Conservation (phyloP, 352 stramenopile genomes). For the Phytophthora parvispora region DNA sequence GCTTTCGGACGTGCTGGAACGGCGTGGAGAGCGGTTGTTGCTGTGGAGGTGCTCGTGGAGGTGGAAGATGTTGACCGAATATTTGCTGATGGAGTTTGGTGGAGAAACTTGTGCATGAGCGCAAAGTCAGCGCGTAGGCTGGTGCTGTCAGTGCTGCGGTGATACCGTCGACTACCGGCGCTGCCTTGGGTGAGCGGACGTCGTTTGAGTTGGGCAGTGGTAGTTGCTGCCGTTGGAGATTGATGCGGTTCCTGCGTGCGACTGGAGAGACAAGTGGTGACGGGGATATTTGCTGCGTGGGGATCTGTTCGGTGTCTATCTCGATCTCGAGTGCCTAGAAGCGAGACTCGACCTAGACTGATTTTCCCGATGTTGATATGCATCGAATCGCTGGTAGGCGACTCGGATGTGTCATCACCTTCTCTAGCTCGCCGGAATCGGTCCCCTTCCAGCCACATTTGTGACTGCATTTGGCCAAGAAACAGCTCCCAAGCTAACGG, state of each 20-base stretch:
- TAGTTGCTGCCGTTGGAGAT: conserved; percentile 31
- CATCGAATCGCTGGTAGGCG: conserved; percentile 13
- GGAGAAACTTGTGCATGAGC: conserved; percentile 80
- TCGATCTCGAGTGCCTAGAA: conserved; percentile 63
- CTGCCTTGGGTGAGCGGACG: conserved; percentile 61
- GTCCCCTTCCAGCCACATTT: conserved; percentile 77
- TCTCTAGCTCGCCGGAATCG: conserved; percentile 39
- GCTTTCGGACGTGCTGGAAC: conserved; percentile 35
- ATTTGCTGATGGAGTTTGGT: conserved; percentile 42
- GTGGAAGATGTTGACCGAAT: background rate
- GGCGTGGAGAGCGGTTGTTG: background rate
- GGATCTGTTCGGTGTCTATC: conserved; percentile 12
- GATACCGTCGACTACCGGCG: conserved; percentile 38
- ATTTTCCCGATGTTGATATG: conserved; percentile 81
- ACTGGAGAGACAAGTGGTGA: conserved; percentile 27
- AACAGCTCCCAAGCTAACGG: conserved; percentile 91
- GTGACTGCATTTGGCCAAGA: conserved; percentile 88
- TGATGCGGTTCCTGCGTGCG: conserved; percentile 23
- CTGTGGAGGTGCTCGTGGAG: conserved; percentile 1
- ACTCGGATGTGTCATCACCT: conserved; percentile 10
- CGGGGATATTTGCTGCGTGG: conserved; percentile 3
- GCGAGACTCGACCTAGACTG: conserved; percentile 56
- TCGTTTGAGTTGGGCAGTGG: conserved; percentile 40
- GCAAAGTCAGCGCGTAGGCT: conserved; percentile 55
- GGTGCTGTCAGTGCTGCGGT: conserved; percentile 38